Evolutionary conservation across 768 basidiomycete species (phyloP).

Genomic region (Mycena metata): DNA sequence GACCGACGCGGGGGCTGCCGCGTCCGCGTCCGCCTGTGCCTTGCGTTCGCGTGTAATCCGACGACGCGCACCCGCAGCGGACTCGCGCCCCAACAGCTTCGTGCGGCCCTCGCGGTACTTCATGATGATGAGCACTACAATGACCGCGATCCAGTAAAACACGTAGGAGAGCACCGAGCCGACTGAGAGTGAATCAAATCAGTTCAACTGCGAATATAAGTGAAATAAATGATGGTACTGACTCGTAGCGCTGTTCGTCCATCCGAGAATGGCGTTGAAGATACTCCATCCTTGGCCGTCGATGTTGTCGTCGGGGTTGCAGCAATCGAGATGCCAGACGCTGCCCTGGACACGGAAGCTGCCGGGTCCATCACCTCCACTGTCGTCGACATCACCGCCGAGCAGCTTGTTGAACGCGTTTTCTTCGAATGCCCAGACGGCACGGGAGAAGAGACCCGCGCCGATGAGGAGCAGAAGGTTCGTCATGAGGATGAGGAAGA

Average conservation of each 20-base stretch:
- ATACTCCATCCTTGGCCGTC: conserved; percentile 78
- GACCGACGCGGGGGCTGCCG: not conserved
- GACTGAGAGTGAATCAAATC: conserved; percentile 50
- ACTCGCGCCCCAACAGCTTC: conserved; percentile 70
- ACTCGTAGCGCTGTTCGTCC: conserved; percentile 88
- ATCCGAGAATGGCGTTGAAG: conserved; percentile 89
- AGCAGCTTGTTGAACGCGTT: conserved; percentile 77
- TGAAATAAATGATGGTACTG: conserved; percentile 38
- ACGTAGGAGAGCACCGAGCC: conserved; percentile 90
- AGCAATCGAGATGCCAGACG: conserved; percentile 92
- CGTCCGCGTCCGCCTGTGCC: conserved; percentile 1
- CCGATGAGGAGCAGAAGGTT: conserved; percentile 94
- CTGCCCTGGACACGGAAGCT: conserved; percentile 84
- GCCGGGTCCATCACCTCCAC: conserved; percentile 83
- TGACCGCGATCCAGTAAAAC: conserved; percentile 92
- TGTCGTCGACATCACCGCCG: conserved; percentile 80
- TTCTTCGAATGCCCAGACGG: conserved; percentile 78
- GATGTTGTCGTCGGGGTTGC: conserved; percentile 70
- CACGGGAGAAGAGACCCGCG: conserved; percentile 90
- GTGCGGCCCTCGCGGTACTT: conserved; percentile 78
- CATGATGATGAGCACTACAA: conserved; percentile 73
- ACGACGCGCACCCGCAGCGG: conserved; percentile 58
- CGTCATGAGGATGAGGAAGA: conserved; percentile 94
- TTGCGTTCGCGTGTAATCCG: conserved; percentile 44
- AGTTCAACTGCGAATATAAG: not conserved